Base-by-base conservation (phyloP, 306 rosid genomes). In the Dalbergia oliveri region DNA sequence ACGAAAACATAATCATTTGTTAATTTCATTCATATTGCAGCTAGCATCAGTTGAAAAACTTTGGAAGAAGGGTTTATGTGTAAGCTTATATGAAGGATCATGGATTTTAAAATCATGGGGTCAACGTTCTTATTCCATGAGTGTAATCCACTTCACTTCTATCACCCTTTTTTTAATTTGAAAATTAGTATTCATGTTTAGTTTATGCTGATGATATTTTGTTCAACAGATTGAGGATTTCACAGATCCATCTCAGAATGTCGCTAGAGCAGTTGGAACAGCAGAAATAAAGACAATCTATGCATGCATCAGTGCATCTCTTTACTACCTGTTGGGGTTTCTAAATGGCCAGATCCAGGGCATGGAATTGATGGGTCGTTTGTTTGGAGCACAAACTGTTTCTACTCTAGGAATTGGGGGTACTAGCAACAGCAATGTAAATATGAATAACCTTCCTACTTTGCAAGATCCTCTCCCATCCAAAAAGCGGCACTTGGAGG, bases 151-250 rank as follows among this genome's bases (percentile, higher is more conserved):
- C 78, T 78, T 83, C 56, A 50, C 47, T 19, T 78, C 76, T 23
- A 12, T 33, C 34, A 11, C 15, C 41, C 68, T 19, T 56, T 35
- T 37, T 65, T 71, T 43, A 41, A 31, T 59, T 19, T 19, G 44
- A 49, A 65, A 60, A 56, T 9, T 49, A 63, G 66, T 63, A 34
- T 18, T 78, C 21, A 58, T 61, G 45, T 76, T 62, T 21, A 37
- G 54, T 63, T 69, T 73, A 53, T 69, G 41, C 60, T 81, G 60
- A 57, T 47, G 9, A 31, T 68, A n/a, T 77, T 57, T 66, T 81
- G 71, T 81, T 65, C 31, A 81, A 66, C 77, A 87, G 90, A 56
- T 87, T 72, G 90, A 87, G 81, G 90, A 84, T 84, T 87, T 87
- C 78, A 69, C 83, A 31, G 86, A 87, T 58, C 74, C 16, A 5